Evolutionary conservation across 1,284 basidiomycete species (phyloP).

Genomic region (Rhodotorula sp.): DNA sequence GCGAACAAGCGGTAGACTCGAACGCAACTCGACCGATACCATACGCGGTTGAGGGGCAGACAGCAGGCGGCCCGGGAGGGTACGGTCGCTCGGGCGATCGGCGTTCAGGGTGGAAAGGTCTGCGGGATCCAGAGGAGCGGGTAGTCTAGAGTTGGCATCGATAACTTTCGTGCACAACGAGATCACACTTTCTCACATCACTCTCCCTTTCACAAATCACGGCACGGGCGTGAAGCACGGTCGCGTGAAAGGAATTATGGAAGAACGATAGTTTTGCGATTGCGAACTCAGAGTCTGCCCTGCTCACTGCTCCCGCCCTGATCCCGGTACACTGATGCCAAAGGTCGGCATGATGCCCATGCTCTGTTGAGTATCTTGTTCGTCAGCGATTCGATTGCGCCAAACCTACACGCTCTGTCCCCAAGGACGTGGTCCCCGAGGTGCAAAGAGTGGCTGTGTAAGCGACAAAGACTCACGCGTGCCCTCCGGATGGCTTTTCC

Average conservation of each 20-base stretch:
- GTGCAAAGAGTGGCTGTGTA: background rate
- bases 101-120: background rate
- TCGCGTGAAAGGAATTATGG: no score
- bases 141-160: background rate
- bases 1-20: no score
- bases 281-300: background rate
- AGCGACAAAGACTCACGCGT: constrained; percentile 54
- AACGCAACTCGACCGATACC: background rate
- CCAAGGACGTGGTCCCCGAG: background rate
- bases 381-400: no score
- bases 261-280: background rate
- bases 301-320: background rate
- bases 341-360: constrained; percentile 37
- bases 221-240: background rate
- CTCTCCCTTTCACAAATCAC: background rate
- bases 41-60: no score
- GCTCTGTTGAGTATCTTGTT: constrained; percentile 10
- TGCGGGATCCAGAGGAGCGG: background rate
- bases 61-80: no score
- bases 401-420: no score
- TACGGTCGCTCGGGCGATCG: background rate
- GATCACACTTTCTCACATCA: background rate
- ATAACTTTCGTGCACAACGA: background rate
- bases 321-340: constrained; percentile 27
- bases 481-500: constrained; percentile 87